Base-by-base conservation (phyloP, 495 filamentous ascomycete genomes). In the Aspergillus bridgeri region DNA sequence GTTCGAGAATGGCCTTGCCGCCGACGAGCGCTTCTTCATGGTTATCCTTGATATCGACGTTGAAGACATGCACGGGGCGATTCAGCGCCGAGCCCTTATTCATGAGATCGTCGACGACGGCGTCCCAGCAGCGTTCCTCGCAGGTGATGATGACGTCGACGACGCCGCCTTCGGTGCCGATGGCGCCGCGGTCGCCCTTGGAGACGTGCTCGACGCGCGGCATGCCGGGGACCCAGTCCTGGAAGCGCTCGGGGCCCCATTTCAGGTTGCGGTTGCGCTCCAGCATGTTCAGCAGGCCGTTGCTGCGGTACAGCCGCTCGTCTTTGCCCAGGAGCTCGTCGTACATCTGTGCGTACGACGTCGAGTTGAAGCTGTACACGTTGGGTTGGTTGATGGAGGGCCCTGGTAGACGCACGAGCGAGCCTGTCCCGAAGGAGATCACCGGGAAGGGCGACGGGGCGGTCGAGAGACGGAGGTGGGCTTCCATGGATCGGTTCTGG, bases 111-210 rank as follows among this genome's bases (percentile, higher is more conserved):
- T 99, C 95, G 6, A 99, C 83, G 45, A 99, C 94, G 38, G 95
- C 93, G 75, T 99, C 95, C 91, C 94, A 99, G 70, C 95, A 99
- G 47, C 93, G 81, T 71, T 99, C 95, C 69, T 99, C 95, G 67
- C 95, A 99, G 15, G 95, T 99, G 58, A 99, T 89, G 56, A 99
- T 92, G 3, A 98, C 77, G 66, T 99, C 95, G 2, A 97, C 91
- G 19, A 96, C 82, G 5, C 95, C 95, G 5, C 86, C 90, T 69
- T 98, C 92, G 18, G 89, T 88, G 13, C 94, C 94, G n/a, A 77
- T 59, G 53, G 81, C 82, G 6, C 91, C 91, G 64, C 84, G 80
- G 59, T 94, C 90, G 55, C 77, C 79, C 61, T 81, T 78, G 19
- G 70, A 63, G 20, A 78, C 61, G 48, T 76, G 73, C 27, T 83